Base-by-base conservation (phyloP, 164 flowering plant genomes). In the Dillenia suffruticosa region DNA sequence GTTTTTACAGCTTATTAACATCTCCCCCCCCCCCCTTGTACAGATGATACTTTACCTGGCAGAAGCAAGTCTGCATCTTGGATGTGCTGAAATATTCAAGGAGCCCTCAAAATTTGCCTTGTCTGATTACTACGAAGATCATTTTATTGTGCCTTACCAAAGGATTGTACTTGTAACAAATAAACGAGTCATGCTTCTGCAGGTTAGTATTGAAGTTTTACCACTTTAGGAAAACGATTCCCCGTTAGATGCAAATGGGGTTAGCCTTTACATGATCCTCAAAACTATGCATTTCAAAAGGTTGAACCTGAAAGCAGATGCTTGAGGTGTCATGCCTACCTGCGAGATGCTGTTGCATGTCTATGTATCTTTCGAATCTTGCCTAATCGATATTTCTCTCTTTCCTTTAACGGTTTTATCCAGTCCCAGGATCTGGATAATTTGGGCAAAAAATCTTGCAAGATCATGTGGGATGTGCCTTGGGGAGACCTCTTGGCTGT, bases 91-190 rank as follows among this genome's bases (percentile, higher is more conserved):
- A 73, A 82, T 95, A 56, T 95, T 95, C 77, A 91, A 88, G 74
- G 99, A 95, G 76, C 97, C 97, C 24, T 88, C 99, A 61, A 95
- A 95, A 72, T 92, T 74, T 77, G 97, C 99, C 14, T 85, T 71
- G 87, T 84, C 97, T 45, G 99, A 95, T 72, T 82, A 80, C 68
- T 95, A 89, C 74, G 96, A 89, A 71, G 94, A 84, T 5, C 91
- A 89, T 67, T 92, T 91, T 75, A 15, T 70, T 19, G 79, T 89
- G 59, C 92, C 89, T 48, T 70, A 78, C 69, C 85, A 84, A 60
- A 77, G 85, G 69, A 85, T 89, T 71, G 90, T 86, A 57, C 67
- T 95, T 46, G 75, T 95, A 51, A 92, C 97, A 58, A 92, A 84
- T 73, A 91, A 76, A 65, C 72, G 97, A 61, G 86, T 89, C 66